Evolutionary conservation across 495 filamentous ascomycete species (phyloP).

Genomic region (Annulohypoxylon bovei): DNA sequence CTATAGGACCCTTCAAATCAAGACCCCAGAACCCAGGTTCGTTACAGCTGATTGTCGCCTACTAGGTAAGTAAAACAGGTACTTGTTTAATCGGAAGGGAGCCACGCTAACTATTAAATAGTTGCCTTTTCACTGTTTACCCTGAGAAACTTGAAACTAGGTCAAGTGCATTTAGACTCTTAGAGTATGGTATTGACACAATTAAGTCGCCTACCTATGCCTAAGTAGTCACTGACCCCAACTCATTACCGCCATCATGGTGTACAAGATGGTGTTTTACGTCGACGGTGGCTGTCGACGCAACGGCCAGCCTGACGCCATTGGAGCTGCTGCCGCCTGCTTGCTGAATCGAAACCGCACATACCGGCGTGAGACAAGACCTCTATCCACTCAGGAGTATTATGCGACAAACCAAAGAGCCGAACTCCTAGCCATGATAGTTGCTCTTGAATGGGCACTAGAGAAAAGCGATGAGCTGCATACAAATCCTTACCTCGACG

Average conservation of each 20-base stretch:
- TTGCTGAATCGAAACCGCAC: constrained; percentile 18
- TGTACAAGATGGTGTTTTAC: constrained; percentile 54
- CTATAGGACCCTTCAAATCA: no score
- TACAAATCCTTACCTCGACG: neutral
- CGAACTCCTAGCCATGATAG: constrained; percentile 52
- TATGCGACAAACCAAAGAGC: constrained; percentile 54
- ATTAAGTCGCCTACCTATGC: neutral
- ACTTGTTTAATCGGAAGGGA: no score
- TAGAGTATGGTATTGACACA: no score
- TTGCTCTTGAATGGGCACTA: constrained; percentile 50
- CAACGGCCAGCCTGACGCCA: constrained; percentile 43
- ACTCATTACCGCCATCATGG: constrained; percentile 38
- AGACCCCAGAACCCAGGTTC: no score
- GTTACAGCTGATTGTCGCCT: no score
- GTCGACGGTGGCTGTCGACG: constrained; percentile 54
- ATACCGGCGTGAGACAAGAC: neutral
- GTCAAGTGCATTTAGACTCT: no score
- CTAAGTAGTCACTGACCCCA: neutral
- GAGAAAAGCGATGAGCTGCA: constrained; percentile 39
- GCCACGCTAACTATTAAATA: no score
- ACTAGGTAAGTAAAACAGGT: no score
- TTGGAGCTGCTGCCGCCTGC: constrained; percentile 52
- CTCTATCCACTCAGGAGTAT: constrained; percentile 7
- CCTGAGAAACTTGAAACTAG: no score
- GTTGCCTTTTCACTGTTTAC: no score